These are phyloP conservation scores for Chloranthus sessilifolius DNA, from an alignment of 164 flowering plant species.

Conservation along the genomic window DNA sequence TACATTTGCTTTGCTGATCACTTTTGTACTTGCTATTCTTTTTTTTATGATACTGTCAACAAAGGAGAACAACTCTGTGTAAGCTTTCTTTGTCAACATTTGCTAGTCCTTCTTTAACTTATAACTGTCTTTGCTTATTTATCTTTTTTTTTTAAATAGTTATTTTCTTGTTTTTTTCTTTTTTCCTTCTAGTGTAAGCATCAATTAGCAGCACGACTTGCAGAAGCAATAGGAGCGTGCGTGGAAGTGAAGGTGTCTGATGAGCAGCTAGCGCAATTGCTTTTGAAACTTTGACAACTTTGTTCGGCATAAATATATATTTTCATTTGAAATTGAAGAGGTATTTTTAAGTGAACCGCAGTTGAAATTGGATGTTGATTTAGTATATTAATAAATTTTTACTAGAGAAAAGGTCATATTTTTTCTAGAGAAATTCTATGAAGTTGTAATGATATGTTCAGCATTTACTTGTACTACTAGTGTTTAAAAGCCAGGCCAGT, in stretches of 20 bases:
- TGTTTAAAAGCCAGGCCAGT: too few relatives aligned
- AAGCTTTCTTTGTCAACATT: conserved; percentile 14
- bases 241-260: conserved; percentile 74
- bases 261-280: conserved; percentile 69
- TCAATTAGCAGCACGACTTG: conserved; percentile 92
- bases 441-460: too few relatives aligned
- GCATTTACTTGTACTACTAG: too few relatives aligned
- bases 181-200: conserved; percentile 72
- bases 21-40: conserved; percentile 85
- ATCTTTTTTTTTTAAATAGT: background rate
- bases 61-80: conserved; percentile 91
- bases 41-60: conserved; percentile 80
- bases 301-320: background rate
- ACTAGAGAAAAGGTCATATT: too few relatives aligned
- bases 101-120: background rate
- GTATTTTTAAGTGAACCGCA: too few relatives aligned
- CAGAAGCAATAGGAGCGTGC: conserved; percentile 59
- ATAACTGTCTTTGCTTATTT: background rate
- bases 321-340: conserved; percentile 13
- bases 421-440: too few relatives aligned
- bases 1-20: conserved; percentile 76
- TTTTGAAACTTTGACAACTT: conserved; percentile 47
- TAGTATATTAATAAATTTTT: too few relatives aligned
- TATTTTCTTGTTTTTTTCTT: background rate
- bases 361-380: too few relatives aligned